A percentile compares a stretch with the other conserved stretches of the same genome.
These are phyloP conservation scores for Vitis riparia DNA, from an alignment of 164 flowering plant species.

Conservation along the genomic window DNA sequence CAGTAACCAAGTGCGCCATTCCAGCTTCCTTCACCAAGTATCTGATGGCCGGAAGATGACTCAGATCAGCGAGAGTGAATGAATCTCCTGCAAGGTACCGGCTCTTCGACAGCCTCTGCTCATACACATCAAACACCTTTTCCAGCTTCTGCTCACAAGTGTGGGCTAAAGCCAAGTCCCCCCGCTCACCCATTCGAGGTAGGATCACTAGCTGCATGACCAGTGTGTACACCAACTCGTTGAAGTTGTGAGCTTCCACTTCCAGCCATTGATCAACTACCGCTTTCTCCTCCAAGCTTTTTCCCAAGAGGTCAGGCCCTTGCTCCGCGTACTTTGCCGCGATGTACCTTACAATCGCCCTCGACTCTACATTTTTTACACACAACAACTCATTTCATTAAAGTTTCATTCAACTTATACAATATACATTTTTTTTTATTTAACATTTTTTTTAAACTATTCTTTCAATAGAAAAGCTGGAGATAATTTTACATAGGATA, in stretches of 20 bases:
- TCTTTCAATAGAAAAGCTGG: no score
- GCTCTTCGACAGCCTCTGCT: conserved; percentile 42
- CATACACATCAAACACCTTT: conserved; percentile 64
- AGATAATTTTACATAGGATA: no score
- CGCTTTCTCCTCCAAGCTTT: conserved; percentile 58
- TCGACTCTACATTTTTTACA: conserved; percentile 44
- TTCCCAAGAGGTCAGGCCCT: conserved; percentile 53
- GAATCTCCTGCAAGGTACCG: conserved; percentile 58
- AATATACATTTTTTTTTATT: no score
- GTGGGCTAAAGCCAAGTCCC: conserved; percentile 39
- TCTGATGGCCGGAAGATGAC: conserved; percentile 51
- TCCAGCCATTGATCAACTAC: conserved; percentile 83
- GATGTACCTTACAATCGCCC: conserved; percentile 75
- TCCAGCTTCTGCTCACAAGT: conserved; percentile 45
- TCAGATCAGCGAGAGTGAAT: conserved; percentile 62
- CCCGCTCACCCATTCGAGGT: conserved; percentile 44
- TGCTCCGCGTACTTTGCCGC: conserved; percentile 54
- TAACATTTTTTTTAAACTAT: no score
- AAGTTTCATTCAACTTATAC: no score
- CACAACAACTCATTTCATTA: no score
- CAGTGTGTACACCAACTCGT: conserved; percentile 42
- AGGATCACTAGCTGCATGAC: conserved; percentile 48
- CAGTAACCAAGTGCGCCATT: conserved; percentile 41
- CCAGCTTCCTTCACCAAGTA: conserved; percentile 42
- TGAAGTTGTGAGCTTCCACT: conserved; percentile 74